These are phyloP conservation scores for Theobroma cacao DNA, from an alignment of 345 rosid species.

Conservation along the genomic window DNA sequence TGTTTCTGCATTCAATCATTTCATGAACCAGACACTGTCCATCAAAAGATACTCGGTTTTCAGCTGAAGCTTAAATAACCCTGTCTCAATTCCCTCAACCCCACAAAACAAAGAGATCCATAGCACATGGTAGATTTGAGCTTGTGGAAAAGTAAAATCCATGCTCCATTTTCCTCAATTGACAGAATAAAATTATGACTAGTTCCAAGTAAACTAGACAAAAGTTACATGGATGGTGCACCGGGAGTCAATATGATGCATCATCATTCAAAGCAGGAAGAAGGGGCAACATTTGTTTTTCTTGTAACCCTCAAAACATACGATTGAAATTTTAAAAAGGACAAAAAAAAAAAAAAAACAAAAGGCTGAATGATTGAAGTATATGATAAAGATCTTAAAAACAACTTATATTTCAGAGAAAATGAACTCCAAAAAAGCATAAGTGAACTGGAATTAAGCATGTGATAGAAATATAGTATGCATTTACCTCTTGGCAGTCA, in stretches of 20 bases:
- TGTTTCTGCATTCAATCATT: neutral
- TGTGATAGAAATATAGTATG: neutral
- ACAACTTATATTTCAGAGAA: neutral
- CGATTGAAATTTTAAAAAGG: neutral
- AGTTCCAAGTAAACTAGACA: neutral
- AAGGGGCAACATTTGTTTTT: neutral
- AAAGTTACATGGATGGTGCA: neutral
- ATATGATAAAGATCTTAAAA: neutral
- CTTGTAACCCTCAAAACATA: neutral
- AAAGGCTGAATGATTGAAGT: neutral
- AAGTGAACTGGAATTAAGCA: neutral
- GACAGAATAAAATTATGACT: neutral
- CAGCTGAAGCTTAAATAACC: neutral
- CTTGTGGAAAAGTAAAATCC: neutral
- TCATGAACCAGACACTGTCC: neutral
- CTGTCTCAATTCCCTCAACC: neutral
- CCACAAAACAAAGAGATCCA: neutral
- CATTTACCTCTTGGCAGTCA: slow-evolving; percentile 84
- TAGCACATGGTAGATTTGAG: neutral
- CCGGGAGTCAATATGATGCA: neutral
- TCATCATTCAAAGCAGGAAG: neutral
- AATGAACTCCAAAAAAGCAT: neutral
- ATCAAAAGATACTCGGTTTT: neutral
- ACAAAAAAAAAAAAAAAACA: too few relatives aligned
- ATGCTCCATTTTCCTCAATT: neutral